Conservation (phyloP, 805 yeast species). For the Torulaspora delbrueckii region DNA sequence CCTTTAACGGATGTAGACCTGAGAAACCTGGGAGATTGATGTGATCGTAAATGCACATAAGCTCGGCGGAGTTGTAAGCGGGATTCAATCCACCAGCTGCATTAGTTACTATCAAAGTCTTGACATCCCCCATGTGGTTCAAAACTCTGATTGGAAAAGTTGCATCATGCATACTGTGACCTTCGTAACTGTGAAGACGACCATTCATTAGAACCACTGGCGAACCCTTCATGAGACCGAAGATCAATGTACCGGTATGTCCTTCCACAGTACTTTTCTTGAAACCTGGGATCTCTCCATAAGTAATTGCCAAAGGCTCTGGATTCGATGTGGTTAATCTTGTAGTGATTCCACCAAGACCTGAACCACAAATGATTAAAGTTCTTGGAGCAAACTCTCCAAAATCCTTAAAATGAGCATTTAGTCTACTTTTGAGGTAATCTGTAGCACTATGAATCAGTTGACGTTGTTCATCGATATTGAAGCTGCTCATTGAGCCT, state of each 20-base stretch:
- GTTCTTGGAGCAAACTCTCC: constrained; percentile 47
- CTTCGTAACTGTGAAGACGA: constrained; percentile 87
- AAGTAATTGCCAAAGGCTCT: constrained; percentile 50
- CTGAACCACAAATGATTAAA: constrained; percentile 90
- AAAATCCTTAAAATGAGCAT: constrained; percentile 13
- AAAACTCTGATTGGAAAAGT: constrained; percentile 83
- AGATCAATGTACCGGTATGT: constrained; percentile 75
- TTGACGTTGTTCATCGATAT: constrained; percentile 19
- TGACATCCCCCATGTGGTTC: constrained; percentile 50
- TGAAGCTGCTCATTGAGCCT: constrained; percentile 10
- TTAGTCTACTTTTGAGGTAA: constrained; percentile 12
- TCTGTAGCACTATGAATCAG: constrained; percentile 17
- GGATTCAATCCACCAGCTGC: constrained; percentile 91
- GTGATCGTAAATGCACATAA: constrained; percentile 88
- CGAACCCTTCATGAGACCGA: constrained; percentile 67
- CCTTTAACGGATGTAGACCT: constrained; percentile 82
- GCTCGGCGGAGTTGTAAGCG: constrained; percentile 69
- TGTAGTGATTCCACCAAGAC: constrained; percentile 79
- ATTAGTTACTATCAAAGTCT: constrained; percentile 74
- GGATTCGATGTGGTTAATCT: constrained; percentile 33
- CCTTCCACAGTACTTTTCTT: constrained; percentile 81
- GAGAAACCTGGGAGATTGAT: constrained; percentile 86
- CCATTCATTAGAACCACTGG: constrained; percentile 95
- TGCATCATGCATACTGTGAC: constrained; percentile 74
- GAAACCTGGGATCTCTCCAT: constrained; percentile 74